Evolutionary conservation across 2,329 filamentous ascomycete genomes (phyloP).

Genomic region (Fusarium setosum): DNA sequence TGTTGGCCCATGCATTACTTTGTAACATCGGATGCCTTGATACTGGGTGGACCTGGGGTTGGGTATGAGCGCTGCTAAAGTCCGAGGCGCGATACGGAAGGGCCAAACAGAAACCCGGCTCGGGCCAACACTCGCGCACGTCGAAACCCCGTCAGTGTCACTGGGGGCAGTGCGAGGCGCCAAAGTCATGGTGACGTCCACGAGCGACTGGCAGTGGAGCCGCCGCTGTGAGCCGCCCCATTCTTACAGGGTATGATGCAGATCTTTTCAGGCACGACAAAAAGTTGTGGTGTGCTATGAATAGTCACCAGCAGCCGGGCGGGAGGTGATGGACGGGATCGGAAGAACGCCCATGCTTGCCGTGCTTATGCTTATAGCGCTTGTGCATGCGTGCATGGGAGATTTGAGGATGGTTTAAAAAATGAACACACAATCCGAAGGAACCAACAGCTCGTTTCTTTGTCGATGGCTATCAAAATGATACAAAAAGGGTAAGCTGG

Average conservation of each 20-base stretch:
- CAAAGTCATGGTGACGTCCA: constrained; percentile 21
- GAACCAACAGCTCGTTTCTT: too few species aligned
- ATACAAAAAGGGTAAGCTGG: neutral
- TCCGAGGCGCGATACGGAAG: neutral
- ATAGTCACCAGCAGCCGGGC: constrained; percentile 9
- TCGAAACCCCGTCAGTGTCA: constrained; percentile 14
- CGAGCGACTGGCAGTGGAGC: neutral
- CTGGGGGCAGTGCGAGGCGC: constrained; percentile 8
- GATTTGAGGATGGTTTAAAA: too few species aligned
- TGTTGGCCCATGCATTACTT: neutral
- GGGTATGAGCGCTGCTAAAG: neutral
- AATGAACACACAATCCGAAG: too few species aligned
- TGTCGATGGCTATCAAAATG: too few species aligned
- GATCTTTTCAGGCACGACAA: constrained; percentile 9
- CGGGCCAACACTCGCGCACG: neutral
- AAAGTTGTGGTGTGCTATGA: constrained; percentile 19
- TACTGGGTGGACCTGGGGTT: constrained; percentile 3
- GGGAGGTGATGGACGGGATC: too few species aligned
- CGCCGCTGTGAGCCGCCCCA: neutral
- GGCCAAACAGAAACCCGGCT: neutral
- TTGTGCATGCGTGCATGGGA: too few species aligned
- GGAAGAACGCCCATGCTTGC: too few species aligned
- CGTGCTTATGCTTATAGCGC: too few species aligned
- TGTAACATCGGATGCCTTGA: constrained; percentile 6
- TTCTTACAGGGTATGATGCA: constrained; percentile 3